A percentile compares a stretch with the other conserved stretches of the same genome.
Conservation (phyloP, 164 flowering plant genomes). For the Pachysandra terminalis region DNA sequence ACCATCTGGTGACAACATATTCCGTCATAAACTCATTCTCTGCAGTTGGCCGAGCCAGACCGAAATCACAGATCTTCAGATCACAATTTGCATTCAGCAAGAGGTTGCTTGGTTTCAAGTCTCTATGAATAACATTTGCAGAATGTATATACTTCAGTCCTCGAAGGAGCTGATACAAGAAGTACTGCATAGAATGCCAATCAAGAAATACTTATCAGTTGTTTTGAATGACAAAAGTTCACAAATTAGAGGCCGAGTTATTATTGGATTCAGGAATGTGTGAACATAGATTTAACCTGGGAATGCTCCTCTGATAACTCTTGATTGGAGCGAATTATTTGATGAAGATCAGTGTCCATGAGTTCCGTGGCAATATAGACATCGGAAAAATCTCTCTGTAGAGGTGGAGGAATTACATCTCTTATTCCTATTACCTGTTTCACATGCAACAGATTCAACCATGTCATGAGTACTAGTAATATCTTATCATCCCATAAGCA, state of each 20-base stretch:
- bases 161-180: conserved; percentile 88
- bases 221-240: conserved; percentile 2
- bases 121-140: conserved; percentile 89
- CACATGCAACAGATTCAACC: conserved; percentile 3
- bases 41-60: conserved; percentile 79
- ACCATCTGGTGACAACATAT: conserved; percentile 98
- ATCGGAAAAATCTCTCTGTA: conserved; percentile 69
- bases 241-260: not conserved
- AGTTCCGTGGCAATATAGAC: conserved; percentile 86
- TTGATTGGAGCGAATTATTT: conserved; percentile 89
- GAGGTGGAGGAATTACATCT: conserved; percentile 92
- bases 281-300: conserved; percentile 48
- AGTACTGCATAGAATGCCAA: conserved; percentile 61
- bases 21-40: conserved; percentile 92
- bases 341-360: conserved; percentile 98
- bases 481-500: not conserved
- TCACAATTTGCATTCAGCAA: conserved; percentile 89
- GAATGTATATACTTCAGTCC: conserved; percentile 94
- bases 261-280: not conserved
- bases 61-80: conserved; percentile 86
- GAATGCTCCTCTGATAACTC: conserved; percentile 86
- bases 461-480: not conserved
- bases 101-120: conserved; percentile 92
- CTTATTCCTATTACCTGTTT: conserved; percentile 65
- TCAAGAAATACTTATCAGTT: conserved; percentile 5